phyloP scores from a whole-genome alignment of 2,329 filamentous ascomycete species.

The Pseudonectria foliicola region DNA sequence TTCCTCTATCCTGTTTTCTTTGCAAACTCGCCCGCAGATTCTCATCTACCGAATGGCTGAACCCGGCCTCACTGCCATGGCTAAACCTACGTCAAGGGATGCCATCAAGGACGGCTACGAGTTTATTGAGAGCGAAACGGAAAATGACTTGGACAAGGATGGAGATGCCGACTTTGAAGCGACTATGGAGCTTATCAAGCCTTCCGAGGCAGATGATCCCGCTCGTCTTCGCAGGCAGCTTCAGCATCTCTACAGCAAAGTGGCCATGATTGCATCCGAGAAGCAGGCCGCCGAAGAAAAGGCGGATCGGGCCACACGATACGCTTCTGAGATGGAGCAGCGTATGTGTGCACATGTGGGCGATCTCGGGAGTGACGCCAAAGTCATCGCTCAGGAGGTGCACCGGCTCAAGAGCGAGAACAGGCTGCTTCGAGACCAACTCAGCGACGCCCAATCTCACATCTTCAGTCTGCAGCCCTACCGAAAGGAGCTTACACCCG shows the following conservation, averaged over 20 bases:
- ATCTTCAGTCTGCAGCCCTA: conserved; percentile 36
- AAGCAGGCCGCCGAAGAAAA: conserved; percentile 26
- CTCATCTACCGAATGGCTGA: too few species aligned
- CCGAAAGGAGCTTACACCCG: conserved; percentile 28
- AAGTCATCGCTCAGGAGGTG: conserved; percentile 13
- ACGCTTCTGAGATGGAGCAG: conserved; percentile 18
- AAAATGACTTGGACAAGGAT: conserved; percentile 4
- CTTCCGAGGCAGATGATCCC: conserved; percentile 10
- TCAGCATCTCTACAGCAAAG: conserved; percentile 13
- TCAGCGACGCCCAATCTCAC: conserved; percentile 31
- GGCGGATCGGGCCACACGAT: conserved; percentile 18
- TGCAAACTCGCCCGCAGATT: too few species aligned
- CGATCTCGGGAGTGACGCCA: conserved; percentile 17
- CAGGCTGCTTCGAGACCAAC: conserved; percentile 20
- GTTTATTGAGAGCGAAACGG: too few species aligned
- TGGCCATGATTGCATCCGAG: conserved; percentile 6
- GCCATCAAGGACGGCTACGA: too few species aligned
- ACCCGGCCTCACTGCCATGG: too few species aligned
- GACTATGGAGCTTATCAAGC: conserved; percentile 2
- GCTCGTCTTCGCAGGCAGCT: conserved; percentile 12
- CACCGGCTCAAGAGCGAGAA: conserved; percentile 22
- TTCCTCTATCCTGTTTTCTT: too few species aligned
- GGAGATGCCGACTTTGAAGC: conserved; percentile 7
- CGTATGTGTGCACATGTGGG: conserved; percentile 16
- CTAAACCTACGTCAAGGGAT: too few species aligned